Evolutionary conservation across 768 basidiomycete genomes (phyloP), one percentile per base, ranked within the genome.

Genomic region (Lyophyllum semitale): DNA sequence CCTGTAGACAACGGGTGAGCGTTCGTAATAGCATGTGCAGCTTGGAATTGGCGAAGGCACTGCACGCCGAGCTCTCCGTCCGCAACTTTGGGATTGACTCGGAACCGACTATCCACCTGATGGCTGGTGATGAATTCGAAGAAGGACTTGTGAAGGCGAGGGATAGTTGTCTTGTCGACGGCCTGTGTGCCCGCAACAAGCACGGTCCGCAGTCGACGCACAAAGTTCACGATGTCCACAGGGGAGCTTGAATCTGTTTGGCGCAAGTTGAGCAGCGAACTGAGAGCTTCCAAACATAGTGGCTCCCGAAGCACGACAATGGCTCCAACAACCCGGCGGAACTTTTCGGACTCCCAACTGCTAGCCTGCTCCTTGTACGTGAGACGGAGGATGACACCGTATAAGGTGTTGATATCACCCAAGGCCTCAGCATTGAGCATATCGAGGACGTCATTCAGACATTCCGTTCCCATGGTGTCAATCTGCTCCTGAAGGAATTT

Each of bases 91-190:
- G 38, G 22, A 27, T 54, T 35, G 20, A 54, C 25, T 11, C 40
- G 53, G 20, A 54, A 54, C 2, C 33, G 53, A 22, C 15, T 15
- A 18, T 54, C 46, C 12, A 45, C 53, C n/a, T 48, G 53, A 3
- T 23, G 38, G 26, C 47, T 59, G 4, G 50, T 53, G 40, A 59
- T 54, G 33, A 45, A 58, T 27, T 61, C 60, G 42, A 47, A 55
- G 25, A 61, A 58, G 8, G 57, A 58, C 25, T 57, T 53, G 18
- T 57, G 56, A 22, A 61, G 47, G 8, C 60, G 60, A 4, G 60
- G 60, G 12, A 61, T 27, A 13, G 60, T 61, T 23, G 29, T 30
- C 13, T 30, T 33, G 27, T 55, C 38, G 18, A 61, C 41, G 8
- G 38, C 46, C 20, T 54, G 30, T n/a, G 52, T 49, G 5, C 59